Evolutionary conservation across 192 early-diverging fungal species (phyloP).

Genomic region (Linnemannia elongata): DNA sequence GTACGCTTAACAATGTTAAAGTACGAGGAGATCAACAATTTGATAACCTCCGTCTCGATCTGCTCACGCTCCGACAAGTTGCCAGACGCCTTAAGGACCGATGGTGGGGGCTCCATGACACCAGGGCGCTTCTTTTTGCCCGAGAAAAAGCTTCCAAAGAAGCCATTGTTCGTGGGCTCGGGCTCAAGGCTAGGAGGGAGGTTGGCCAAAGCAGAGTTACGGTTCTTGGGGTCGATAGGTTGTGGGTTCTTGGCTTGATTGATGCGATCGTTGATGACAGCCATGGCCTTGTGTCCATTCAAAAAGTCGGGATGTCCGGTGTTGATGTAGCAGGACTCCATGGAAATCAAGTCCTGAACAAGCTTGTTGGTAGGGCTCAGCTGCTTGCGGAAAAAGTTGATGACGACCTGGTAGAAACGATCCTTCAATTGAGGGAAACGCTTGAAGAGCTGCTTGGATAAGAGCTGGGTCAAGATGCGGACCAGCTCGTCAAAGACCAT

Average conservation of each 20-base stretch:
- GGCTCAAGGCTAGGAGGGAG: conserved; percentile 51
- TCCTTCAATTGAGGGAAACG: conserved; percentile 97
- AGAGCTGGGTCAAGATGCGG: conserved; percentile 91
- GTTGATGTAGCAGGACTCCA: conserved; percentile 98
- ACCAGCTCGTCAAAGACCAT: conserved; percentile 99
- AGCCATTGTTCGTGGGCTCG: conserved; percentile 71
- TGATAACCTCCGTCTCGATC: conserved; percentile 99
- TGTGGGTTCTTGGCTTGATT: conserved; percentile 74
- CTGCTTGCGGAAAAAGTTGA: conserved; percentile 94
- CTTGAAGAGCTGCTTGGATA: conserved; percentile 94
- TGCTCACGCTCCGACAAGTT: conserved; percentile 96
- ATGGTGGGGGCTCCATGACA: conserved; percentile 84
- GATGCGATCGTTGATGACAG: conserved; percentile 90
- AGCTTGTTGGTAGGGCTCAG: conserved; percentile 95
- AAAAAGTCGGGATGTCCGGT: conserved; percentile 99
- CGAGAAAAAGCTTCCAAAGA: conserved; percentile 98
- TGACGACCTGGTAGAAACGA: conserved; percentile 93
- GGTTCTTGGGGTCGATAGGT: conserved; percentile 52
- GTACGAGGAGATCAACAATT: conserved; percentile 97
- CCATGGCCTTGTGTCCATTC: conserved; percentile 95
- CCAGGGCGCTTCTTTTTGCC: conserved; percentile 83
- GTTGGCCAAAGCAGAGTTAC: conserved; percentile 39
- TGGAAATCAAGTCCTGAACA: conserved; percentile 90
- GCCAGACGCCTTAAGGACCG: conserved; percentile 94
- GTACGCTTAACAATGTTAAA: conserved; percentile 99